These are phyloP conservation scores for Syzygium jambos DNA, from an alignment of 345 rosid genomes.

Conservation along the genomic window DNA sequence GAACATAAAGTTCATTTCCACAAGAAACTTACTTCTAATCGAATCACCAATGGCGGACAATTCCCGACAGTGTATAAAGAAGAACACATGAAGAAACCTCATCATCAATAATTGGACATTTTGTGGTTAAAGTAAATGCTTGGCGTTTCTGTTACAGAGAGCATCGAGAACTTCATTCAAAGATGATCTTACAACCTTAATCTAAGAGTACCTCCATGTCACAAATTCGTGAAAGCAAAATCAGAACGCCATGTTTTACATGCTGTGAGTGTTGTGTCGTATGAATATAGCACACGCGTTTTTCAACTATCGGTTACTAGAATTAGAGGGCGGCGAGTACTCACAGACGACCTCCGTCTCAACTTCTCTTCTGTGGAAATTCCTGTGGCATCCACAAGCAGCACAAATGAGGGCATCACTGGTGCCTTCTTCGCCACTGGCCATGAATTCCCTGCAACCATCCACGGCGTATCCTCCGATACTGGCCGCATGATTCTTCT, in stretches of 20 bases:
- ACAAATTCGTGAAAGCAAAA: background rate
- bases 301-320: slow-evolving; percentile 1
- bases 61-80: background rate
- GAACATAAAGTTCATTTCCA: background rate
- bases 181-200: background rate
- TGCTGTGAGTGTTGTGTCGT: background rate
- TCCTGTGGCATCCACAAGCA: slow-evolving; percentile 17
- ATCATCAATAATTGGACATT: background rate
- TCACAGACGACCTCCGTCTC: slow-evolving; percentile 19
- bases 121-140: background rate
- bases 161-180: background rate
- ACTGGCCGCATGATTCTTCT: slow-evolving; percentile 15
- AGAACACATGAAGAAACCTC: background rate
- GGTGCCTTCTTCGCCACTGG: slow-evolving; percentile 12
- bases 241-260: background rate
- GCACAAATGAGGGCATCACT: slow-evolving; percentile 9
- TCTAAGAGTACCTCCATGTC: background rate
- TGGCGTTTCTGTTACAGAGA: background rate
- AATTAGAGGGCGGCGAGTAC: slow-evolving; percentile 10
- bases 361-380: slow-evolving; percentile 12
- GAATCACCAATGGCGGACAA: background rate
- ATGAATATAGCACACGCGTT: background rate
- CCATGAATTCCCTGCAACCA: slow-evolving; percentile 19
- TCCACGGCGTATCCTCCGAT: slow-evolving; percentile 17
- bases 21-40: background rate